These are phyloP conservation scores for Hygrophila difformis DNA, from an alignment of 257 asterid genomes.

Conservation along the genomic window DNA sequence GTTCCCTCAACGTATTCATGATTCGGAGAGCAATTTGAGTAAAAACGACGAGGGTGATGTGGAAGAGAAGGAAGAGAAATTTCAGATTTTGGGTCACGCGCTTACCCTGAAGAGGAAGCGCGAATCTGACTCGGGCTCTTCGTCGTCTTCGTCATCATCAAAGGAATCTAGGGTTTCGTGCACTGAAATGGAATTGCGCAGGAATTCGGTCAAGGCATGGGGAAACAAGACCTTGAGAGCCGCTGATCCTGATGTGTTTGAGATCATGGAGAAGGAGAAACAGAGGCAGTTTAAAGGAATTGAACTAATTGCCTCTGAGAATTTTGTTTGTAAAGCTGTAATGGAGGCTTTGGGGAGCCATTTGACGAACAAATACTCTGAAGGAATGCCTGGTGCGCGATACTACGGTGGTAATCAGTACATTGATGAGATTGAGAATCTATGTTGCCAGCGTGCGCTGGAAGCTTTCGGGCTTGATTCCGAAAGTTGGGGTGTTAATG, in stretches of 20 bases:
- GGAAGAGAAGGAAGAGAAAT: slow-evolving; percentile 49
- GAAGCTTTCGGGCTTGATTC: slow-evolving; percentile 79
- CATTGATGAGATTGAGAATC: slow-evolving; percentile 88
- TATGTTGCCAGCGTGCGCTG: slow-evolving; percentile 79
- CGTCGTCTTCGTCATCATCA: slow-evolving; percentile 20
- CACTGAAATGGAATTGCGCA: slow-evolving; percentile 43
- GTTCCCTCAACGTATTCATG: not conserved
- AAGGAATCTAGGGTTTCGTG: slow-evolving; percentile 27
- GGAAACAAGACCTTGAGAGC: slow-evolving; percentile 61
- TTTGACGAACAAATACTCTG: slow-evolving; percentile 89
- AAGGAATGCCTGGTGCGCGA: slow-evolving; percentile 86
- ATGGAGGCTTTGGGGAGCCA: slow-evolving; percentile 95
- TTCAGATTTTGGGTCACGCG: slow-evolving; percentile 58
- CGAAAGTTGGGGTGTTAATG: slow-evolving; percentile 95
- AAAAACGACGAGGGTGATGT: slow-evolving; percentile 29
- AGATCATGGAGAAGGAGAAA: slow-evolving; percentile 91
- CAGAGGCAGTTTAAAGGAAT: slow-evolving; percentile 78
- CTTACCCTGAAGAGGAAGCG: slow-evolving; percentile 66
- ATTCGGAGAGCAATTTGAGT: slow-evolving; percentile 12
- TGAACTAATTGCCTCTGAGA: slow-evolving; percentile 93
- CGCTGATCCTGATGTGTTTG: slow-evolving; percentile 80
- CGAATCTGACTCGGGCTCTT: slow-evolving; percentile 34
- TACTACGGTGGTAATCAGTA: slow-evolving; percentile 92
- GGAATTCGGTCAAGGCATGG: slow-evolving; percentile 61
- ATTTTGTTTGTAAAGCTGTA: slow-evolving; percentile 89